Base-by-base conservation (phyloP, 169 alveolate genomes). In the Plasmodium billcollinsi region DNA sequence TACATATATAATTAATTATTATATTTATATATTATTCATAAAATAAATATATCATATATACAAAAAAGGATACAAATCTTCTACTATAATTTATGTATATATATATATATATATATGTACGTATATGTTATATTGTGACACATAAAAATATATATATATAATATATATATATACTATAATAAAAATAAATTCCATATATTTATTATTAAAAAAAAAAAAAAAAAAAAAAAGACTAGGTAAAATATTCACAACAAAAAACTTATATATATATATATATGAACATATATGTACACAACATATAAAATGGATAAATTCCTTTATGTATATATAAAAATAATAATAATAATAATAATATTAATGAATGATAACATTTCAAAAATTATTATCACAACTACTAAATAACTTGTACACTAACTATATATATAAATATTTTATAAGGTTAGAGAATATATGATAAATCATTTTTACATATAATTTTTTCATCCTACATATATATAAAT, bases 331-430 rank as follows among this genome's bases (percentile, higher is more conserved):
- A 62, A 8, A 20, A 62, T 11, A 62, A 18, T 18, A 21, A 3
- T 62, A 24, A 62, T 12, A 21, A 62, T 21, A 20, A 62, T 11
- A 62, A 18, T 18, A 21, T 12, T 62, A 24, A 62, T 12, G 20
- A 24, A 62, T 62, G 71, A 62, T 67, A 58, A 56, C 15, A 78
- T 50, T 70, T 78, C 74, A 74, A 74, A 61, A 74, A 61, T 74
- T 74, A 39, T 62, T 45, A 74, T 74, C 71, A 61, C 73, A 74
- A 50, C 88, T 74, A 59, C 15, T 61, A 43, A 61, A 59, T 61
- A 74, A 74, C 88, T 74, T 74, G 88, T 74, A 52, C 63, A 59
- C 29, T 59, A 43, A 59, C 61, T 74, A 74, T 61, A 45, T 73
- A 73, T 62, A 15, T 43, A 66, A 54, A 78, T 47, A 76, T 66